Base-by-base conservation (phyloP, 2,329 filamentous ascomycete genomes). In the Pseudonectria foliicola region DNA sequence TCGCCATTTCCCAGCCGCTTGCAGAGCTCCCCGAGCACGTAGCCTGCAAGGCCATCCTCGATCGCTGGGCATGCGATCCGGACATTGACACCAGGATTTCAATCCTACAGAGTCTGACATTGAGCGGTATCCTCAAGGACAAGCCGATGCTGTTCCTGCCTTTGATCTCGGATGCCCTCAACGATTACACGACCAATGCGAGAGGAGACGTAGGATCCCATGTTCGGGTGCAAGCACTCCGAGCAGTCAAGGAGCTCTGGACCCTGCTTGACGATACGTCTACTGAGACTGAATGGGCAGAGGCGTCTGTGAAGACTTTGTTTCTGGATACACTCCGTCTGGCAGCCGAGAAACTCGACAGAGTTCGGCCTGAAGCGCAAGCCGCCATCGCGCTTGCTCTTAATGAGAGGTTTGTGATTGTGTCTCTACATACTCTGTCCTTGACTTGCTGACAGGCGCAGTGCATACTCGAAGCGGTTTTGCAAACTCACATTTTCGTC, bases 111-210 rank as follows among this genome's bases (percentile, higher is more conserved):
- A 73, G 71, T 32, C 57, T 82, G 18, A 58, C 66, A 2, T 62
- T 61, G 24, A 71, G 67, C 37, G 59, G 60, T 6, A 54, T 73
- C 4, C 54, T 77, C 4, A 56, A 50, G 25, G 53, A 64, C 18
- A 61, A 64, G 27, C 54, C 62, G 4, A 43, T 48, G 5, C 47
- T 51, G 3, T 71, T 78, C 38, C 40, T 73, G 2, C 48, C 52
- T 0, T 43, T 77, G 2, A 57, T 82, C 7, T 53, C 59, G 1
- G 71, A 73, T 27, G 77, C 81, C 0, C 62, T 98, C 18, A 82
- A 90, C 45, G 89, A 98, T 55, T 96, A 96, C 53, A 94, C 86
- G 0, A 89, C 86, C 4, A 90, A 86, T 46, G 81, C 89, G 11
- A 73, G 88, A 37, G 92, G 92, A 12, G 92, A 98, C 53, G 74